A percentile compares a stretch with the other conserved stretches of the same genome.
These are phyloP conservation scores for Plasmodium ovale DNA, from an alignment of 169 alveolate genomes.

Conservation along the genomic window DNA sequence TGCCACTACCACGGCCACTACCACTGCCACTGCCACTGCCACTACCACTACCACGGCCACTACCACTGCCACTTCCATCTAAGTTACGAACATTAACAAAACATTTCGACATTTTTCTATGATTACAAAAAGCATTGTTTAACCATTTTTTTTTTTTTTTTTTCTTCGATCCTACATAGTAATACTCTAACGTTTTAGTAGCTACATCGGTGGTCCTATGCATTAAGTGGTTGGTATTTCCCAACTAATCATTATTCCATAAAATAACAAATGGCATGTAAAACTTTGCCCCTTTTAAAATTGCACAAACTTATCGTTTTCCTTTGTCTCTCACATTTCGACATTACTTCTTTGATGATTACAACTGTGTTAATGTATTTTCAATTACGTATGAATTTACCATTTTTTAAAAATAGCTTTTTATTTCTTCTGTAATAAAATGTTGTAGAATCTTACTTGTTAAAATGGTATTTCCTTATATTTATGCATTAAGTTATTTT, in stretches of 20 bases:
- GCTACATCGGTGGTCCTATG: slow-evolving; percentile 38
- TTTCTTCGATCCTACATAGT: slow-evolving; percentile 25
- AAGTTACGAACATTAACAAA: slow-evolving; percentile 24
- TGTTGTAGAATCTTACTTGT: slow-evolving; percentile 11
- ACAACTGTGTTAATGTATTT: slow-evolving; percentile 3
- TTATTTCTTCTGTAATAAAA: slow-evolving; percentile 30
- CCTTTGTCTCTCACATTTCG: neutral
- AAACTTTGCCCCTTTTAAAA: slow-evolving; percentile 45
- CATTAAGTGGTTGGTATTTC: neutral
- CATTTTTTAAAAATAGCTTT: slow-evolving; percentile 4
- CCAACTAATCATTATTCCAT: slow-evolving; percentile 28
- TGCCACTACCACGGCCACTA: no score
- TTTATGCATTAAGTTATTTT: no score
- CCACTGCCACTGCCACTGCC: no score
- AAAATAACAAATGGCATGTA: slow-evolving; percentile 48
- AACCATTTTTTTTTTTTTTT: slow-evolving; percentile 54
- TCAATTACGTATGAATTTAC: slow-evolving; percentile 9
- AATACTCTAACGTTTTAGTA: slow-evolving; percentile 46
- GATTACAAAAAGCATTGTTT: slow-evolving; percentile 28
- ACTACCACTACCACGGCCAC: no score
- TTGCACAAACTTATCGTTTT: slow-evolving; percentile 9
- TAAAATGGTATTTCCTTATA: neutral
- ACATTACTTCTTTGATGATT: neutral
- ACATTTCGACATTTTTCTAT: slow-evolving; percentile 44
- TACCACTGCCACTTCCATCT: no score